Base-by-base conservation (phyloP, 2,329 filamentous ascomycete genomes). In the Ophiocordyceps sinensis region DNA sequence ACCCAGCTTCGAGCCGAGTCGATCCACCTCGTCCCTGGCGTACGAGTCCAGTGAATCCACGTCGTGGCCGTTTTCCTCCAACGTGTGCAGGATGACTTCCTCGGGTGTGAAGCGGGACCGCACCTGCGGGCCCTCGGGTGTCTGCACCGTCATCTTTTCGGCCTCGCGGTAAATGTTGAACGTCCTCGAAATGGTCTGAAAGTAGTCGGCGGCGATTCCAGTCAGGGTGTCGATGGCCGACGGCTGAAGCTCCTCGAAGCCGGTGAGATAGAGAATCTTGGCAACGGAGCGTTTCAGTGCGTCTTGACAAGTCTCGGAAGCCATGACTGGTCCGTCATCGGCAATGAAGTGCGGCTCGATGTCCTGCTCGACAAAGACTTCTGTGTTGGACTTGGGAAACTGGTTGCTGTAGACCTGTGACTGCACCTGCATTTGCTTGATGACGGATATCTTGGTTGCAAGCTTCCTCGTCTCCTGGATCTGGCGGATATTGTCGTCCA, bases 401-500 rank as follows among this genome's bases (percentile, higher is more conserved):
- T 98, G 91, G 55, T 98, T 98, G 54, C 88, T 84, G 57, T 98
- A 98, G 57, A 94, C 84, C 74, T 95, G 91, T 40, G 87, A 85
- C 60, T 98, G 91, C 41, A 96, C 77, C 63, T 98, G 91, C 91
- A 98, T 98, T 65, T 98, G 91, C 66, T 96, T 98, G 58, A 98
- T 91, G 46, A 98, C 86, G 38, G 85, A 82, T 57, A 98, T 94
- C 64, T 96, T 98, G 11, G 87, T 87, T 53, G 87, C 94, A 28
- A 98, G 74, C 57, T 95, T 96, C 50, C 91, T 75, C 1, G 91
- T 98, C 54, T 96, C 89, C 59, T 98, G 91, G 72, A 98, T 88
- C 56, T 95, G 88, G 45, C 78, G 77, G 62, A 96, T 85, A 52
- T 98, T 98, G 42, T 79, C 76, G 51, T 95, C 85, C 62, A 98